Evolutionary conservation across 257 asterid genomes (phyloP).

Genomic region (Jacaranda copaia): DNA sequence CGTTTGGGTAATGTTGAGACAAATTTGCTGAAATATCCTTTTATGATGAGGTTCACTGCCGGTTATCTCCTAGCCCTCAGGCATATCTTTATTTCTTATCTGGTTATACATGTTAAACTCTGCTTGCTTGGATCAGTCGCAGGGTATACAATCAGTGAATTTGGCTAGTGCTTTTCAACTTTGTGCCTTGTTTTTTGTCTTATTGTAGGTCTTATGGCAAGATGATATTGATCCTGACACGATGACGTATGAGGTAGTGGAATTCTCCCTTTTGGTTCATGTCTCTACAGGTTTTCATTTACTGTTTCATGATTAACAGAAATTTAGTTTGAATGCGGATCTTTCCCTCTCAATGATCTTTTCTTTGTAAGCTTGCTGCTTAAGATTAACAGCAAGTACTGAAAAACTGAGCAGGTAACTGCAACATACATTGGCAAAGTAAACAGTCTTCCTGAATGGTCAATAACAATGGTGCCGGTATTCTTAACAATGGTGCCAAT

Average conservation of each 20-base stretch:
- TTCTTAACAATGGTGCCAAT: not conserved
- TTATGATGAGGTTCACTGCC: not conserved
- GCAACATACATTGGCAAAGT: not conserved
- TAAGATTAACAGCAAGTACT: not conserved
- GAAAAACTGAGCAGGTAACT: constrained; percentile 7
- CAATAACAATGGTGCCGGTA: not conserved
- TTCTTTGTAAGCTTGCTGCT: not conserved
- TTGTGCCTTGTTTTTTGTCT: constrained; percentile 28
- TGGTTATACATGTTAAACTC: constrained; percentile 19
- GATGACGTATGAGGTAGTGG: constrained; percentile 86
- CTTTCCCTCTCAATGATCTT: not conserved
- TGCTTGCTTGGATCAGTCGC: not conserved
- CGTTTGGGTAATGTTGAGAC: not conserved
- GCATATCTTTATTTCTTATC: constrained; percentile 5
- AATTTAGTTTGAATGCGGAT: not conserved
- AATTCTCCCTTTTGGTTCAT: not conserved
- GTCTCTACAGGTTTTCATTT: constrained; percentile 3
- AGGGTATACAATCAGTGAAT: not conserved
- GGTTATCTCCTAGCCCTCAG: not conserved
- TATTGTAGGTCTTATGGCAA: constrained; percentile 67
- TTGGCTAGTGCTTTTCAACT: not conserved
- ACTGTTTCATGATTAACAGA: not conserved
- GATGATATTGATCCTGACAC: constrained; percentile 84
- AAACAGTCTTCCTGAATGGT: not conserved
- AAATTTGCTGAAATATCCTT: not conserved